A percentile compares a stretch with the other conserved stretches of the same genome.
These are phyloP conservation scores for Xylaria hypoxylon DNA, from an alignment of 2,329 filamentous ascomycete species.

Conservation along the genomic window DNA sequence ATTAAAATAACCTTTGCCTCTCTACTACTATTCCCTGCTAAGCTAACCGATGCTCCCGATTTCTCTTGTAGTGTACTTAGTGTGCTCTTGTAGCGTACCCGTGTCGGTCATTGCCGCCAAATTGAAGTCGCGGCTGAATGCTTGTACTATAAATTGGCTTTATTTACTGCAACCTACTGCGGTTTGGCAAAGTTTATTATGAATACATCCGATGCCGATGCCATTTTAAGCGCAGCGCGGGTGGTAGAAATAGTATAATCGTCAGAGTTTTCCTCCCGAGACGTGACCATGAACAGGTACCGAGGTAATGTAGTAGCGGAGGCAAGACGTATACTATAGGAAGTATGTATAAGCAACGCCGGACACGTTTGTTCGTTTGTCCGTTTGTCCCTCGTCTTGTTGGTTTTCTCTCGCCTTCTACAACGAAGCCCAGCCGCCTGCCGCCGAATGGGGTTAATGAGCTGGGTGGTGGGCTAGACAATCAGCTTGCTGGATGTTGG, in stretches of 20 bases:
- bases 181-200: too few species aligned
- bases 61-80: too few species aligned
- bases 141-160: constrained; percentile 12
- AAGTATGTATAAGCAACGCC: constrained; percentile 12
- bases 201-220: background rate
- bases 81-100: background rate
- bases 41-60: background rate
- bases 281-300: too few species aligned
- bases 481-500: constrained; percentile 31
- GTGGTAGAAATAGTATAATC: too few species aligned
- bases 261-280: too few species aligned
- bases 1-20: background rate
- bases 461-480: constrained; percentile 21
- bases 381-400: constrained; percentile 14
- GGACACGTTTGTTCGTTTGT: too few species aligned
- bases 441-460: constrained; percentile 27
- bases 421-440: constrained; percentile 13
- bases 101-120: constrained; percentile 5
- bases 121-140: constrained; percentile 20
- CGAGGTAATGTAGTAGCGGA: too few species aligned
- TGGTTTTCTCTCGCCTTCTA: constrained; percentile 18
- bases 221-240: background rate
- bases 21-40: background rate
- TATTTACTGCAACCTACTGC: background rate
- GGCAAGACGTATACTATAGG: too few species aligned